Percentiles rank a stretch among this genome's conserved stretches.
phyloP scores from a whole-genome alignment of 345 rosid genomes.

The Angophora floribunda region DNA sequence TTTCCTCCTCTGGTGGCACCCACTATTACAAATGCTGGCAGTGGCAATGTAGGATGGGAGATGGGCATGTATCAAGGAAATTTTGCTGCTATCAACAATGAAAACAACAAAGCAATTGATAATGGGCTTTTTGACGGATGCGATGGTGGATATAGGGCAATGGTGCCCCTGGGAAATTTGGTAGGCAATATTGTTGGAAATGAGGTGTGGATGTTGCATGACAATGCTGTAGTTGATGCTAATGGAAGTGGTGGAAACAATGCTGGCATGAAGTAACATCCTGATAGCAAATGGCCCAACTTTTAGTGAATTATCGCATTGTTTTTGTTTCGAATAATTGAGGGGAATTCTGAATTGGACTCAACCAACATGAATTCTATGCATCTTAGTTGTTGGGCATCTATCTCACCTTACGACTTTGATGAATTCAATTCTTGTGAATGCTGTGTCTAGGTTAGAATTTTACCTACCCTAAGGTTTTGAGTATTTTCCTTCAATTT shows the following conservation, averaged over 20 bases:
- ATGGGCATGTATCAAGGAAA: not conserved
- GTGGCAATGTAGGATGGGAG: not conserved
- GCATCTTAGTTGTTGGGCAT: not conserved
- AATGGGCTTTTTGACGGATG: not conserved
- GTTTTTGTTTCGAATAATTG: not conserved
- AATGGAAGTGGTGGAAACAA: not conserved
- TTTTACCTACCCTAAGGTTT: not conserved
- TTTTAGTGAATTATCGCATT: not conserved
- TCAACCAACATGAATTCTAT: not conserved
- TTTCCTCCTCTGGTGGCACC: not conserved
- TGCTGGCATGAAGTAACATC: not conserved
- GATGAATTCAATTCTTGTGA: not conserved
- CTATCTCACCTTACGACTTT: not conserved
- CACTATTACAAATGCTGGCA: not conserved
- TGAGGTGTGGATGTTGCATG: not conserved
- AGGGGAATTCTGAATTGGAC: not conserved
- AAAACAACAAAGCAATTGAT: not conserved
- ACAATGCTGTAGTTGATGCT: not conserved
- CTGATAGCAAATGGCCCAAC: not conserved
- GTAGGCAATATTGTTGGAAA: not conserved
- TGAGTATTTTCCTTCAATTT: not conserved
- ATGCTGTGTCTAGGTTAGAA: not conserved
- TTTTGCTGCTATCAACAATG: not conserved
- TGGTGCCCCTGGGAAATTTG: not conserved
- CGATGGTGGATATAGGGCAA: not conserved